Evolutionary conservation across 371 early-diverging fungal genomes (phyloP).

Genomic region (Batkoa obscura): DNA sequence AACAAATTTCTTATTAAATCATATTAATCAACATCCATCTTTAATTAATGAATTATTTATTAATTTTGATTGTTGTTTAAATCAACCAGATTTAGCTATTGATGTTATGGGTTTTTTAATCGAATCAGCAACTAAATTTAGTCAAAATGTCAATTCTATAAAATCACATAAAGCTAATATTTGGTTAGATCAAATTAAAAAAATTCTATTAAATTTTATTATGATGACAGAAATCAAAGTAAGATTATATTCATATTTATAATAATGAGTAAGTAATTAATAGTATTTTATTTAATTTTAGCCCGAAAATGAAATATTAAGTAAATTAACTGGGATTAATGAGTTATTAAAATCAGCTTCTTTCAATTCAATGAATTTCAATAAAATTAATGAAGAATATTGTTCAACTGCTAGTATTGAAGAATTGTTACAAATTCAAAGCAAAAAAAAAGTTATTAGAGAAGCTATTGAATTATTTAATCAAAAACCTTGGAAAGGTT

Average conservation of each 20-base stretch:
- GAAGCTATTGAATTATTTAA: conserved; percentile 14
- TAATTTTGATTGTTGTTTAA: conserved; percentile 69
- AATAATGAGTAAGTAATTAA: conserved; percentile 7
- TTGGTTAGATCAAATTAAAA: conserved; percentile 42
- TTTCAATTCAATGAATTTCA: not conserved
- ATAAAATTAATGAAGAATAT: conserved; percentile 30
- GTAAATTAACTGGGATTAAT: not conserved
- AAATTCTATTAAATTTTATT: conserved; percentile 20
- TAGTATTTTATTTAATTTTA: not conserved
- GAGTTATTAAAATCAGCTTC: too few species aligned
- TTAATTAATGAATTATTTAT: conserved; percentile 79
- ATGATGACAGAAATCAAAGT: not conserved
- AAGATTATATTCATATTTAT: not conserved
- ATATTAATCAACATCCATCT: conserved; percentile 36
- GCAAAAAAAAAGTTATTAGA: conserved; percentile 54
- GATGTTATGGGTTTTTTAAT: not conserved
- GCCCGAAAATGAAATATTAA: not conserved
- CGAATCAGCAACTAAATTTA: not conserved
- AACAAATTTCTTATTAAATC: conserved; percentile 12
- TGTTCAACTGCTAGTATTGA: conserved; percentile 54
- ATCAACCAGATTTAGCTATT: not conserved
- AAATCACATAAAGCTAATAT: not conserved
- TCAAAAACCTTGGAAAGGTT: conserved; percentile 1
- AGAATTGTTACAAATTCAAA: conserved; percentile 73
- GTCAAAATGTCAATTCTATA: not conserved